Base-by-base conservation (phyloP, 2,329 filamentous ascomycete species). In the Elsinoe perseae region DNA sequence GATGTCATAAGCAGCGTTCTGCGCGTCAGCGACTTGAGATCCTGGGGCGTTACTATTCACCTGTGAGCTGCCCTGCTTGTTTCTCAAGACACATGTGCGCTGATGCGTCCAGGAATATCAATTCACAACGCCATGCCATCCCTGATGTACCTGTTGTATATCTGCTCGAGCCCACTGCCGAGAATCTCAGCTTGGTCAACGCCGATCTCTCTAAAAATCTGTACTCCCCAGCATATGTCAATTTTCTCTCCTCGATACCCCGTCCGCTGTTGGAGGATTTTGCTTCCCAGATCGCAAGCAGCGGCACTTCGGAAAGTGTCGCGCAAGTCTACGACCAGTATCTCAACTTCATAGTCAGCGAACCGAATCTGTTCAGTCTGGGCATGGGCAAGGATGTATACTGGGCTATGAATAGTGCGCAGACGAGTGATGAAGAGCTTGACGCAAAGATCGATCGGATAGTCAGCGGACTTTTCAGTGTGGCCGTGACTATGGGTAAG, bases 1-100 rank as follows among this genome's bases (percentile, higher is more conserved):
- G 91, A 97, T 80, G 88, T 98, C 58, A 96, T 98, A 66, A 96
- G 90, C 75, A 96, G 91, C 66, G 91, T 98, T 2, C 77, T 98
- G 61, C 82, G 91, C 58, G 93, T 98, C 61, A 95, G 90, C 67
- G 93, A 98, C 73, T 76, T 98, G 68, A 81, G 95, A 61, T 82
- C 86, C 59, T 90, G 93, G 82, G 93, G 95, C n/a, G 87, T 97
- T 55, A 97, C 90, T 36, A 93, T 95, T 79, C 89, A 96, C 73
- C 83, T 95, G 89, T 95, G 80, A 59, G 79, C 69, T 27, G 4
- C 16, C 12, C 10, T 12, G 7, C 25, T 21, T 30, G 12, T 14
- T 14, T 7, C 34, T 3, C 38, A 12, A 32, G 27, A 12, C 8
- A 16, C 25, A 12, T 63, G 54, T 58, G 61, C 57, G 64, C 63